Percentiles rank a stretch among this genome's conserved stretches.
phyloP scores from a whole-genome alignment of 352 stramenopile species.

The Phytopythium cucurbitacearum region DNA sequence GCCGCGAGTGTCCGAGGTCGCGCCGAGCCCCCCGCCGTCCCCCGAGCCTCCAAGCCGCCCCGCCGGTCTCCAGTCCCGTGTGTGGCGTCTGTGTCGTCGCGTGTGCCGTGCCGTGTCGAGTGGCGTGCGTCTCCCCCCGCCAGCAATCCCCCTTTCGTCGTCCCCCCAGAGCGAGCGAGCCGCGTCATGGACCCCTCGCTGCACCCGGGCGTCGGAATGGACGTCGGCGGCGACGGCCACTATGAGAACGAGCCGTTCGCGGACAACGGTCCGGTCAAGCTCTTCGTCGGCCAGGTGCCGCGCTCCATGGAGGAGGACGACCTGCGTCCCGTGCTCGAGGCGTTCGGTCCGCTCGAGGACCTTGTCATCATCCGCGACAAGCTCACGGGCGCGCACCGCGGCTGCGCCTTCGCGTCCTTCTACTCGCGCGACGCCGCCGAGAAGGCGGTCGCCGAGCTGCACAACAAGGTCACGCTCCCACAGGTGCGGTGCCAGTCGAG shows the following conservation, averaged over 20 bases:
- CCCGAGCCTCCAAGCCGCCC: background rate
- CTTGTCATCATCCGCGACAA: slow-evolving; percentile 92
- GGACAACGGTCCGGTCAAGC: slow-evolving; percentile 54
- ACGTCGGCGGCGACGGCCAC: background rate
- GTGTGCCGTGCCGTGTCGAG: slow-evolving; percentile 1
- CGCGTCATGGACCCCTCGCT: background rate
- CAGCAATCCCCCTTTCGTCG: background rate
- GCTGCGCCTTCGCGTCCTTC: slow-evolving; percentile 89
- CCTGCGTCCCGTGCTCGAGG: slow-evolving; percentile 80
- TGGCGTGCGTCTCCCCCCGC: background rate
- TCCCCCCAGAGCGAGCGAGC: background rate
- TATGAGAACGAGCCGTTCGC: slow-evolving; percentile 3
- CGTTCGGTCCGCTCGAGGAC: slow-evolving; percentile 81
- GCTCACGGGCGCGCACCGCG: slow-evolving; percentile 78
- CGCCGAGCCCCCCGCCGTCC: too few species aligned
- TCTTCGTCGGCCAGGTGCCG: slow-evolving; percentile 85
- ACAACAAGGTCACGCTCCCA: slow-evolving; percentile 87
- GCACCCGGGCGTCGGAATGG: background rate
- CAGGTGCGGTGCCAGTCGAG: slow-evolving; percentile 17
- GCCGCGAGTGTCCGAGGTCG: too few species aligned
- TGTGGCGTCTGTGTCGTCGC: slow-evolving; percentile 1
- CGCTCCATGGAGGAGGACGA: slow-evolving; percentile 88
- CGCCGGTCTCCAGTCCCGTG: background rate
- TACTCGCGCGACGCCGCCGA: slow-evolving; percentile 69
- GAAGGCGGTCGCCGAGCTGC: slow-evolving; percentile 75